These are phyloP conservation scores for Colletotrichum spaethianum DNA, from an alignment of 2,329 filamentous ascomycete species.

Conservation along the genomic window DNA sequence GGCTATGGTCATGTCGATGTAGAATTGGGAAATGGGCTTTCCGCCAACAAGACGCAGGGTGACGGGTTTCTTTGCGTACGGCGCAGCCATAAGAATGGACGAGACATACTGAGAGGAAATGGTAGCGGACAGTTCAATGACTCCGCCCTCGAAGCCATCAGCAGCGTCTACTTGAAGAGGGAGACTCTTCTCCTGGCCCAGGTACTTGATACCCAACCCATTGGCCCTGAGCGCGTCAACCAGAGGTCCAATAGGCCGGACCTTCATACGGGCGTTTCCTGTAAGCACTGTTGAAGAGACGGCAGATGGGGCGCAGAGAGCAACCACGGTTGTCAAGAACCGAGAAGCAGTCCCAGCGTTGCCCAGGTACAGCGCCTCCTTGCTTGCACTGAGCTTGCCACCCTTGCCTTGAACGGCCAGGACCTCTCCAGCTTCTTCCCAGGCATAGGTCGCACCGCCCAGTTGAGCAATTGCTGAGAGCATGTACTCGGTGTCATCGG, in stretches of 20 bases:
- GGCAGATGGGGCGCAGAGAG: slow-evolving; percentile 79
- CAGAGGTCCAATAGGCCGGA: slow-evolving; percentile 91
- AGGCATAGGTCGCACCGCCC: slow-evolving; percentile 88
- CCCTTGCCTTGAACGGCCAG: slow-evolving; percentile 92
- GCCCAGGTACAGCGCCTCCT: slow-evolving; percentile 87
- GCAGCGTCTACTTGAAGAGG: slow-evolving; percentile 87
- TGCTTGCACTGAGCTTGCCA: slow-evolving; percentile 83
- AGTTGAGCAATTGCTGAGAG: slow-evolving; percentile 89
- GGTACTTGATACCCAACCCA: slow-evolving; percentile 88
- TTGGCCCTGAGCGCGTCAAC: slow-evolving; percentile 92
- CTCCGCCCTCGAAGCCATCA: slow-evolving; percentile 85
- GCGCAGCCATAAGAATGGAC: slow-evolving; percentile 95
- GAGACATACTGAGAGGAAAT: slow-evolving; percentile 99
- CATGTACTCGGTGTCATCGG: slow-evolving; percentile 98
- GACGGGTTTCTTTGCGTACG: slow-evolving; percentile 94
- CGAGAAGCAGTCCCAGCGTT: slow-evolving; percentile 97
- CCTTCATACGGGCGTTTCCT: slow-evolving; percentile 96
- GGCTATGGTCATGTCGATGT: slow-evolving; percentile 98
- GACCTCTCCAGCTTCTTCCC: slow-evolving; percentile 95
- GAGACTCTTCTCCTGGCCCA: slow-evolving; percentile 86
- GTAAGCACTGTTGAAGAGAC: slow-evolving; percentile 84
- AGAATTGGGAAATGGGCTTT: slow-evolving; percentile 95
- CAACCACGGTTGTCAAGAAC: slow-evolving; percentile 92
- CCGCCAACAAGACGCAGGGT: slow-evolving; percentile 93
- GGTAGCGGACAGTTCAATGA: slow-evolving; percentile 93